Evolutionary conservation across 192 early-diverging fungal genomes (phyloP).

Genomic region (Podochytrium sp.): DNA sequence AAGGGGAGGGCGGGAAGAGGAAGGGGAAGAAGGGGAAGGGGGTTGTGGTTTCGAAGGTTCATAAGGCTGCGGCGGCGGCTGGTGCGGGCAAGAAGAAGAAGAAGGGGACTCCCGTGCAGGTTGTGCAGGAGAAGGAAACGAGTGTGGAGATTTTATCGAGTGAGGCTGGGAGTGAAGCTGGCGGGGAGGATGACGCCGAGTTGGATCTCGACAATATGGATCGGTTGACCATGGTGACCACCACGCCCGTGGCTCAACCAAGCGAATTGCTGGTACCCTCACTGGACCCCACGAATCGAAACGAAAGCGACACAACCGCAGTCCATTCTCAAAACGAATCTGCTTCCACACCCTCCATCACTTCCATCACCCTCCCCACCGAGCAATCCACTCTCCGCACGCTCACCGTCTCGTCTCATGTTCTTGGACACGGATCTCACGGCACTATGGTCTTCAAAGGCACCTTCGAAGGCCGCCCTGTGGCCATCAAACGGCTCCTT

Average conservation of each 20-base stretch:
- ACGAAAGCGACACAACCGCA: background rate
- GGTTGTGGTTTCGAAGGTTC: background rate
- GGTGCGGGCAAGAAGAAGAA: background rate
- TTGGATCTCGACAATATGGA: slow-evolving; percentile 23
- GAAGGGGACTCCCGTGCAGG: background rate
- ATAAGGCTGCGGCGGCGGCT: background rate
- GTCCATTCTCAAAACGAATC: background rate
- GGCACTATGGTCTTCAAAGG: slow-evolving; percentile 97
- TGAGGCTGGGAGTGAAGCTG: background rate
- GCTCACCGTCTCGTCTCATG: slow-evolving; percentile 62
- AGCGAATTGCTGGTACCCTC: background rate
- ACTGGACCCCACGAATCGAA: background rate
- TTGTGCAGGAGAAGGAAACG: background rate
- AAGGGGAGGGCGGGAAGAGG: background rate
- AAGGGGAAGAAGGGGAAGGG: background rate
- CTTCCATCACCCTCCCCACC: too few relatives aligned
- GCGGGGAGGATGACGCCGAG: slow-evolving; percentile 1
- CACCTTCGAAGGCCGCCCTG: slow-evolving; percentile 86
- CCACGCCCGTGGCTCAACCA: background rate
- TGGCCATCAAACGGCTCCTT: slow-evolving; percentile 92
- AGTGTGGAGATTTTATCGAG: slow-evolving; percentile 1
- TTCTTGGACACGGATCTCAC: slow-evolving; percentile 90
- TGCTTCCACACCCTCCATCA: too few relatives aligned
- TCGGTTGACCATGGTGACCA: background rate
- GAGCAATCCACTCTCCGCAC: slow-evolving; percentile 45